phyloP scores from a whole-genome alignment of 2,329 filamentous ascomycete genomes.

The Alternaria tenuissima region DNA sequence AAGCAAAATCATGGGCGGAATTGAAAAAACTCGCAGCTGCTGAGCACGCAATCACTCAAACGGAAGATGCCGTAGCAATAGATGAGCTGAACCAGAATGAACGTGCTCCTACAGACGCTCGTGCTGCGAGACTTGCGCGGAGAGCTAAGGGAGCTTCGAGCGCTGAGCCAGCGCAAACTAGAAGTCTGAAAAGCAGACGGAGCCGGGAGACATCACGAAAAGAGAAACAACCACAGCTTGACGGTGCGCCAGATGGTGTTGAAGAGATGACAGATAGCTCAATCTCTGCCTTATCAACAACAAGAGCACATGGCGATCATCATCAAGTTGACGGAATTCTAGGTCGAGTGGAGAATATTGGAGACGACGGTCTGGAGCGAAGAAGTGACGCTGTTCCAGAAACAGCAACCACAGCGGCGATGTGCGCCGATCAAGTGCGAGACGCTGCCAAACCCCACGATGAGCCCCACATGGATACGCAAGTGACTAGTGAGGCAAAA shows the following conservation, averaged over 20 bases:
- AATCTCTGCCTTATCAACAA: background rate
- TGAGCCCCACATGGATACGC: constrained; percentile 6
- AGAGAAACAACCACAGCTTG: background rate
- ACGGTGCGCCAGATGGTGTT: background rate
- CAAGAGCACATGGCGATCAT: background rate
- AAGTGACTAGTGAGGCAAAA: background rate
- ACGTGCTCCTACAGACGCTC: constrained; percentile 9
- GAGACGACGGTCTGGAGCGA: constrained; percentile 2
- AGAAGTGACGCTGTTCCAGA: constrained; percentile 1
- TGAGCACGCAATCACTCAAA: background rate
- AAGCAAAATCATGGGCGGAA: constrained; percentile 1
- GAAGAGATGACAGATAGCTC: background rate
- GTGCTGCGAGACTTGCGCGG: constrained; percentile 14
- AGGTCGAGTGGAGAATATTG: background rate
- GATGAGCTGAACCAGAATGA: background rate
- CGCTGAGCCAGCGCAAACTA: background rate
- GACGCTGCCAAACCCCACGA: background rate
- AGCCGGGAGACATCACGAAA: constrained; percentile 1
- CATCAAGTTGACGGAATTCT: background rate
- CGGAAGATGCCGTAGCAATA: background rate
- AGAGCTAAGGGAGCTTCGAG: constrained; percentile 10
- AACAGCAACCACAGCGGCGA: constrained; percentile 5
- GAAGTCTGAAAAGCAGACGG: background rate
- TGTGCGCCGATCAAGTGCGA: constrained; percentile 6
- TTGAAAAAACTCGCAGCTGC: background rate